Base-by-base conservation (phyloP, 148 eudicot species). In the Limonium bicolor region DNA sequence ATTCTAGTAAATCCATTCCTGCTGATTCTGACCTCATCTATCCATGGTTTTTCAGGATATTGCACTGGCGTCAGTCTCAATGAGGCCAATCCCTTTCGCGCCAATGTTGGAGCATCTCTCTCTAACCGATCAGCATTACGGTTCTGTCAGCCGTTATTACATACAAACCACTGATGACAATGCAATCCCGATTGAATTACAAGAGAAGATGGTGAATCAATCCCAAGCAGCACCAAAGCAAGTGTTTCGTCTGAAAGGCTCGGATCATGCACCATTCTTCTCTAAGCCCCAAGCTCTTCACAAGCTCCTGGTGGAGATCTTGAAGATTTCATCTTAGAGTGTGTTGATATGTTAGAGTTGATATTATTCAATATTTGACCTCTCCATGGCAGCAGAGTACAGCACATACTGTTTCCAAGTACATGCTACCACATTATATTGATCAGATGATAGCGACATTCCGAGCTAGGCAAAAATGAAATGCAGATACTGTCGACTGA, bases 221-320 rank as follows among this genome's bases (percentile, higher is more conserved):
- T 54, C 66, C 42, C n/a, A n/a, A n/a, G n/a, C n/a, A n/a, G 87
- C 97, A 4, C 97, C 97, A 0, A 87, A 84, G 49, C 66, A 41
- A 17, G 79, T 88, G 14, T 77, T 77, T 39, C 70, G 68, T 36
- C 71, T 88, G 30, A 88, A 72, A 70, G 93, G 94, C 11, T 67
- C 95, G 8, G 97, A 88, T 52, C 97, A 88, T 63, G 77, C 95
- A 9, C 97, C 97, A 0, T 88, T 88, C 63, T 88, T 88, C 66
- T 88, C 97, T 3, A 88, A 79, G 58, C 97, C 97, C 43, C 97
- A 88, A 71, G 79, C 87, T 24, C 64, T 88, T 10, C 92, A 88
- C 59, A 84, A 65, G 50, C 52, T 56, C 17, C 61, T 88, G 33
- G 73, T 84, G 29, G 95, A 88, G 58, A 80, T 88, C 33, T 66